Evolutionary conservation across 2,329 filamentous ascomycete species (phyloP).

Genomic region (Alternaria gaisen): DNA sequence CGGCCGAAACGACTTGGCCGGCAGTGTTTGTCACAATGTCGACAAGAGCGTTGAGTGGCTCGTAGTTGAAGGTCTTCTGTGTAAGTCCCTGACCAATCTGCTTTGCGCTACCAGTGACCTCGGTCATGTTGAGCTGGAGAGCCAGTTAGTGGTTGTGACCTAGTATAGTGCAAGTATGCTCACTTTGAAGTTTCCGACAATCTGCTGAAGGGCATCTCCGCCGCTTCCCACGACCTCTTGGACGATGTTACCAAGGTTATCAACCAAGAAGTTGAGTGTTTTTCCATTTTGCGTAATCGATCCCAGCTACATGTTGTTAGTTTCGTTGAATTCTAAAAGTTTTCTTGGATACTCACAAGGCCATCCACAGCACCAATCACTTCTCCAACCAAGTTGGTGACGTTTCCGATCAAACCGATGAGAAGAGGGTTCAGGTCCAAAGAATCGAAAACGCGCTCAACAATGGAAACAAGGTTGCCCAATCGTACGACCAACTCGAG

Average conservation of each 20-base stretch:
- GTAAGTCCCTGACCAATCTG: constrained; percentile 51
- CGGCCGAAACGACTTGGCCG: constrained; percentile 64
- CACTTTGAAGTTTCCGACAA: constrained; percentile 65
- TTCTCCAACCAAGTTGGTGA: constrained; percentile 61
- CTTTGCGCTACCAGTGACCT: constrained; percentile 50
- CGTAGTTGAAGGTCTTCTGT: constrained; percentile 64
- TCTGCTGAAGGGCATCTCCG: constrained; percentile 57
- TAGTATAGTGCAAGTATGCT: neutral
- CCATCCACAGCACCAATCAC: constrained; percentile 68
- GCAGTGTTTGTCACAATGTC: constrained; percentile 65
- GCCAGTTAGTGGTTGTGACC: constrained; percentile 1
- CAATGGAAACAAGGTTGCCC: constrained; percentile 68
- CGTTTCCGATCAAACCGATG: constrained; percentile 64
- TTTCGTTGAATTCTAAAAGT: neutral
- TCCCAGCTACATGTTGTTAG: constrained; percentile 53
- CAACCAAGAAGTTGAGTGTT: constrained; percentile 65
- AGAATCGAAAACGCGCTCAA: constrained; percentile 67
- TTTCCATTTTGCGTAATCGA: constrained; percentile 66
- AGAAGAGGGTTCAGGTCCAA: constrained; percentile 70
- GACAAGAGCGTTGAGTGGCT: constrained; percentile 61
- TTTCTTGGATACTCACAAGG: constrained; percentile 43
- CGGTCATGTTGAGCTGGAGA: constrained; percentile 63
- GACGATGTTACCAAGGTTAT: constrained; percentile 70
- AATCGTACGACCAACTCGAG: constrained; percentile 68
- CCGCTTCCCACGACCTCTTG: constrained; percentile 64